These are phyloP conservation scores for Arthroderma uncinatum DNA, from an alignment of 2,329 filamentous ascomycete genomes.

Conservation along the genomic window DNA sequence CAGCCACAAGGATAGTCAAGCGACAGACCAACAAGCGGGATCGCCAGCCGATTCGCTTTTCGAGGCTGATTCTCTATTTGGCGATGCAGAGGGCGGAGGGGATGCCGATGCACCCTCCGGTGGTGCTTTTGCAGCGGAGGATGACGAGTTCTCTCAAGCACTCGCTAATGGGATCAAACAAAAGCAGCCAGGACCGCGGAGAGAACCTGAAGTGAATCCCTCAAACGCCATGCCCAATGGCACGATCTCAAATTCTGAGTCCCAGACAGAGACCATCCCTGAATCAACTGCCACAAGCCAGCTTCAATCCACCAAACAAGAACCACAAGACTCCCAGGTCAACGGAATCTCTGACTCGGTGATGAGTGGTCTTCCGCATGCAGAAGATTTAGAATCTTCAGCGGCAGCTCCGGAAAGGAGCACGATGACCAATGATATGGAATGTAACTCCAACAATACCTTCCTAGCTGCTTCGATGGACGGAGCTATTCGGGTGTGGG, in stretches of 20 bases:
- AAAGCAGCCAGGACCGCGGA: conserved; percentile 10
- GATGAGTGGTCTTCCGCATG: conserved; percentile 34
- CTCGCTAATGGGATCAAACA: conserved; percentile 53
- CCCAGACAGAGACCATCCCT: conserved; percentile 6
- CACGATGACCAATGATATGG: conserved; percentile 19
- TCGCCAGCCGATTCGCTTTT: conserved; percentile 73
- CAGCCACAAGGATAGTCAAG: conserved; percentile 27
- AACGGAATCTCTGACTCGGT: conserved; percentile 22
- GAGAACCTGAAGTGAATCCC: not conserved
- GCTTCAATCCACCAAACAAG: not conserved
- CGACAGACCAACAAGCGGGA: conserved; percentile 48
- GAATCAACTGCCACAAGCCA: not conserved
- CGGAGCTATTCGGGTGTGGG: conserved; percentile 40
- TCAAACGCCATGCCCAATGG: conserved; percentile 1
- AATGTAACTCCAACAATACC: conserved; percentile 52
- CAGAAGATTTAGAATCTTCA: conserved; percentile 30
- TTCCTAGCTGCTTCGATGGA: conserved; percentile 65
- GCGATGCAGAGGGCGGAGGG: conserved; percentile 55
- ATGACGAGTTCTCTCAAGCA: conserved; percentile 67
- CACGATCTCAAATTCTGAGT: conserved; percentile 15
- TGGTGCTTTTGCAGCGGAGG: conserved; percentile 65
- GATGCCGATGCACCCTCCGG: conserved; percentile 40
- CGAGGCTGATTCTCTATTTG: conserved; percentile 78
- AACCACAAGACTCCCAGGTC: conserved; percentile 11
- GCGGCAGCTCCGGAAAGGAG: conserved; percentile 18